Percentiles rank a stretch among this genome's conserved stretches.
Evolutionary conservation across 2,329 filamentous ascomycete genomes (phyloP).

Genomic region (Epichloe sp.): DNA sequence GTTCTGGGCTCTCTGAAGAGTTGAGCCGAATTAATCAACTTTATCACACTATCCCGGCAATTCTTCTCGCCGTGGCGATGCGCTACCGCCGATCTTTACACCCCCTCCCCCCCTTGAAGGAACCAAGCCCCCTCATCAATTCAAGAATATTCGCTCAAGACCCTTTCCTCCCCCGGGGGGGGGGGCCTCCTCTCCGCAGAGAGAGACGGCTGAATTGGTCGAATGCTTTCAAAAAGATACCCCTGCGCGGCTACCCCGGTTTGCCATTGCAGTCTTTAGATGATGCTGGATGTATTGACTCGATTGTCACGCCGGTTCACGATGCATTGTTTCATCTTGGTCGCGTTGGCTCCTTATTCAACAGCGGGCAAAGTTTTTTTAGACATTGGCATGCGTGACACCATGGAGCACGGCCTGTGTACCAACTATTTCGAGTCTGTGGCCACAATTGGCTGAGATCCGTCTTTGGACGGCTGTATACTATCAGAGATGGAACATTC

Average conservation of each 20-base stretch:
- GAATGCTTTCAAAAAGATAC: constrained; percentile 2
- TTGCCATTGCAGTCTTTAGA: background rate
- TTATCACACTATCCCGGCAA: background rate
- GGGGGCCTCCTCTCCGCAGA: background rate
- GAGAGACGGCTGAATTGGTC: background rate
- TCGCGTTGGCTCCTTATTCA: no score
- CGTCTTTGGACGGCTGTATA: no score
- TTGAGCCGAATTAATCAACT: background rate
- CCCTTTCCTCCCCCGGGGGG: no score
- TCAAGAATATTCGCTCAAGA: background rate
- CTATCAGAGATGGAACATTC: no score
- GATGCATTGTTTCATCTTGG: background rate
- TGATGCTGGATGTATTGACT: background rate
- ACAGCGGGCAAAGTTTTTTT: no score
- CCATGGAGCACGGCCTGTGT: background rate
- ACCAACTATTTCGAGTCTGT: no score
- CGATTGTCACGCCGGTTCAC: background rate
- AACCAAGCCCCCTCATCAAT: background rate
- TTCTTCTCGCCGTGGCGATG: background rate
- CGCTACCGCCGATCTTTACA: background rate
- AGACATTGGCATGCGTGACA: background rate
- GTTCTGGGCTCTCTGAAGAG: background rate
- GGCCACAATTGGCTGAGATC: no score
- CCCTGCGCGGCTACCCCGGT: background rate
- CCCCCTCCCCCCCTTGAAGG: background rate